Percentiles rank a stretch among this genome's conserved stretches.
Evolutionary conservation across 108 stramenopile genomes (phyloP).

Genomic region (Phaeodactylum tricornutum): DNA sequence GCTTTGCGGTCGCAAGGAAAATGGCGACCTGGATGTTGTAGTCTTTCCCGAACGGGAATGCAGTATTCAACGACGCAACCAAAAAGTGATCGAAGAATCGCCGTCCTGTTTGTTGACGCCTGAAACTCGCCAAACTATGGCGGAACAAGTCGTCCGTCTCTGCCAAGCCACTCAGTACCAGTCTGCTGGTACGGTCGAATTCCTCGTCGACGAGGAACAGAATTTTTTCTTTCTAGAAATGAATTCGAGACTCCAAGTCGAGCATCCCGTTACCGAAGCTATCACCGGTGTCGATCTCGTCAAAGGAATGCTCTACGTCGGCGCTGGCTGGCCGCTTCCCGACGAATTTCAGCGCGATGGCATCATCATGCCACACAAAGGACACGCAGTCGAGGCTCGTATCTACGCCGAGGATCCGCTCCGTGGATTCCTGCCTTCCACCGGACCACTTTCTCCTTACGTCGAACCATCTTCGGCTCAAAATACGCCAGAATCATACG

Average conservation of each 20-base stretch:
- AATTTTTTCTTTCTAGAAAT: slow-evolving; percentile 98
- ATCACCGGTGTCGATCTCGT: slow-evolving; percentile 83
- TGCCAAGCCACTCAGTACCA: slow-evolving; percentile 91
- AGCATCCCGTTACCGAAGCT: slow-evolving; percentile 93
- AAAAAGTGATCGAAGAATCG: slow-evolving; percentile 96
- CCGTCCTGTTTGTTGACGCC: slow-evolving; percentile 69
- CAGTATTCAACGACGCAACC: slow-evolving; percentile 94
- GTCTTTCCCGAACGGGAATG: slow-evolving; percentile 95
- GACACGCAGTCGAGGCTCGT: slow-evolving; percentile 80
- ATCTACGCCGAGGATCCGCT: slow-evolving; percentile 98
- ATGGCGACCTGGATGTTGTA: slow-evolving; percentile 46
- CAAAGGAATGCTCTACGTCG: slow-evolving; percentile 86
- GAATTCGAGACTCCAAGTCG: slow-evolving; percentile 93
- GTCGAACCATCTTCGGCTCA: slow-evolving; percentile 31
- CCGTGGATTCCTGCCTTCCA: slow-evolving; percentile 88
- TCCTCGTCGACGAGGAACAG: slow-evolving; percentile 82
- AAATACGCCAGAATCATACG: slow-evolving; percentile 1
- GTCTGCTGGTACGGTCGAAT: slow-evolving; percentile 96
- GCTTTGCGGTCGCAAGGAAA: slow-evolving; percentile 51
- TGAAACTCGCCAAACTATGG: slow-evolving; percentile 51
- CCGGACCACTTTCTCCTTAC: slow-evolving; percentile 66
- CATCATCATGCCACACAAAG: slow-evolving; percentile 41
- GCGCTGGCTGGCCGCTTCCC: slow-evolving; percentile 50
- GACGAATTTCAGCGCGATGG: slow-evolving; percentile 36
- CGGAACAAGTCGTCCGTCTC: slow-evolving; percentile 42